phyloP scores from a whole-genome alignment of 441 rosid species.

The Lagerstroemia fauriei region DNA sequence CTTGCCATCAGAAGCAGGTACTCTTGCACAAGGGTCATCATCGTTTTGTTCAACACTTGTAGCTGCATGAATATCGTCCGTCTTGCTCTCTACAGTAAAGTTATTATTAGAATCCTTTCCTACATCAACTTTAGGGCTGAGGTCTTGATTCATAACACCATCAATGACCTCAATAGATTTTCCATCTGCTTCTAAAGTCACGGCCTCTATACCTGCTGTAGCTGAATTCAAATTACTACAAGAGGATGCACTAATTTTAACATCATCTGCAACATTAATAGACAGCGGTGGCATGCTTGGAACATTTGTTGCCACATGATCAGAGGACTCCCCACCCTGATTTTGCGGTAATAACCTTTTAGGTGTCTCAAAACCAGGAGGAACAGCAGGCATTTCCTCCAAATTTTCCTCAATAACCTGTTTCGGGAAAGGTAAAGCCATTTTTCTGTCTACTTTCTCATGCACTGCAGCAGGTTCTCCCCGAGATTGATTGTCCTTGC shows the following conservation, averaged over 20 bases:
- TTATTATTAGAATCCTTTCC: conserved; percentile 6
- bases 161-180: neutral
- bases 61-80: conserved; percentile 10
- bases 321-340: neutral
- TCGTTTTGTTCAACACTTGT: conserved; percentile 20
- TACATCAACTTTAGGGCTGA: neutral
- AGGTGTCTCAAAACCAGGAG: conserved; percentile 32
- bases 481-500: conserved; percentile 28
- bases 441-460: conserved; percentile 23
- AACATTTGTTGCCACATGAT: neutral
- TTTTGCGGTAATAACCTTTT: neutral
- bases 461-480: conserved; percentile 24
- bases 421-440: conserved; percentile 21
- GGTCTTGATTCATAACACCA: neutral
- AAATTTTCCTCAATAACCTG: conserved; percentile 15
- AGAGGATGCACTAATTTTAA: neutral
- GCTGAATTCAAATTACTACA: neutral
- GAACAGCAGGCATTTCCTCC: conserved; percentile 38
- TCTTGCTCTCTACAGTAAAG: conserved; percentile 2
- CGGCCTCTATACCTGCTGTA: neutral
- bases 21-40: conserved; percentile 22
- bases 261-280: conserved; percentile 6
- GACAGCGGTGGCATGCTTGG: neutral
- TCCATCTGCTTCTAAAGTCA: neutral
- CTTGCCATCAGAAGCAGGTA: conserved; percentile 24